Evolutionary conservation across 1,139 yeast genomes (phyloP).

Genomic region (Candida neerlandica): DNA sequence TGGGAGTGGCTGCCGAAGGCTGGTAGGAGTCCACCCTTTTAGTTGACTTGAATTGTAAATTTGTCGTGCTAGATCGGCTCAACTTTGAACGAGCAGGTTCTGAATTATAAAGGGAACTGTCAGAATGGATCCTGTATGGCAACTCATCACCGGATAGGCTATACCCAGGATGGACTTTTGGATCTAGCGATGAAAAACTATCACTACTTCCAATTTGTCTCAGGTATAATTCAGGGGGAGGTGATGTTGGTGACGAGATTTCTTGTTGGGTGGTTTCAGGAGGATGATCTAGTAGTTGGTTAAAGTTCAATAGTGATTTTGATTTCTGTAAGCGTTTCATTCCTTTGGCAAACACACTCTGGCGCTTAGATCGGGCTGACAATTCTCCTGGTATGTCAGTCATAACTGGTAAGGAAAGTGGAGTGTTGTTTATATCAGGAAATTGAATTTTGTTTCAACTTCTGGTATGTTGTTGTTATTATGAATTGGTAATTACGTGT

Average conservation of each 20-base stretch:
- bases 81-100: not conserved
- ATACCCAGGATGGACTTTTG: conserved; percentile 18
- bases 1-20: conserved; percentile 33
- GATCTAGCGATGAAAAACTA: conserved; percentile 34
- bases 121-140: conserved; percentile 2
- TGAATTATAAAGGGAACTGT: not conserved
- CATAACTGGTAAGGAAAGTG: not conserved
- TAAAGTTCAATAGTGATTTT: conserved; percentile 23
- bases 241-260: not conserved
- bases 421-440: not conserved
- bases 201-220: conserved; percentile 17
- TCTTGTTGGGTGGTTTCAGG: not conserved
- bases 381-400: not conserved
- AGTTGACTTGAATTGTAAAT: conserved; percentile 18
- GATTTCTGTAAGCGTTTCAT: conserved; percentile 26
- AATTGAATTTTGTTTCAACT: not conserved
- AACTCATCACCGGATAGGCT: not conserved
- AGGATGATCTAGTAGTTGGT: conserved; percentile 10
- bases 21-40: conserved; percentile 35
- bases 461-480: not conserved
- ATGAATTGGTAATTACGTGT: too few relatives aligned
- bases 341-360: conserved; percentile 23
- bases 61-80: conserved; percentile 8
- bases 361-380: conserved; percentile 5
- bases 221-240: not conserved